Percentiles rank a stretch among this genome's conserved stretches.
These are phyloP conservation scores for Volutella citrinella DNA, from an alignment of 2,329 filamentous ascomycete species.

Conservation along the genomic window DNA sequence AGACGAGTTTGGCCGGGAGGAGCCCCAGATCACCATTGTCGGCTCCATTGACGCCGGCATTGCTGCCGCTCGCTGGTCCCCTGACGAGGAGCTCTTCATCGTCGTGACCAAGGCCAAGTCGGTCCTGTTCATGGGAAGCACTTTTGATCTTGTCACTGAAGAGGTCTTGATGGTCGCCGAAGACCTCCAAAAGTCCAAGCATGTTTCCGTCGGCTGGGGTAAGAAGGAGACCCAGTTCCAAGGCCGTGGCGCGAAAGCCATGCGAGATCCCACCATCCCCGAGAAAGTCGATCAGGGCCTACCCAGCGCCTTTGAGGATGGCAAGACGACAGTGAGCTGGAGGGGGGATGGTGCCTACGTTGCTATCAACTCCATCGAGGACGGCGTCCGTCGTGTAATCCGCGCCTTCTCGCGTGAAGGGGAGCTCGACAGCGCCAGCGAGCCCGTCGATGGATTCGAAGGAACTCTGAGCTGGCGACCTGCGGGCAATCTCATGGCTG, in stretches of 20 bases:
- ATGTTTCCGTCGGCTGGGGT: constrained; percentile 97
- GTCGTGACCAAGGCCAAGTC: constrained; percentile 78
- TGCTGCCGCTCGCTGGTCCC: constrained; percentile 85
- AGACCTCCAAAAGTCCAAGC: constrained; percentile 82
- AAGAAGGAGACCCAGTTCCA: constrained; percentile 98
- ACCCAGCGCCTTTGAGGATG: constrained; percentile 72
- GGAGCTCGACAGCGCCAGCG: constrained; percentile 85
- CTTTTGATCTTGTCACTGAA: constrained; percentile 81
- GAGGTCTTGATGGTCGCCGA: constrained; percentile 67
- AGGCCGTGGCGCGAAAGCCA: constrained; percentile 79
- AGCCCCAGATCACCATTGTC: constrained; percentile 89
- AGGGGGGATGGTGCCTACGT: constrained; percentile 90
- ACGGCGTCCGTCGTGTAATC: constrained; percentile 69
- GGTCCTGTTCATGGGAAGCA: constrained; percentile 86
- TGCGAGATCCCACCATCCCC: constrained; percentile 91
- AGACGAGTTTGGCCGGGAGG: constrained; percentile 38
- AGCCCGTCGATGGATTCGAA: constrained; percentile 92
- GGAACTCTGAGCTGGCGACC: constrained; percentile 87
- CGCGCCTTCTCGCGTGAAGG: constrained; percentile 90
- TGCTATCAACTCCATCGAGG: constrained; percentile 77
- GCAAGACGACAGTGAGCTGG: constrained; percentile 76
- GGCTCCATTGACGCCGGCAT: constrained; percentile 93
- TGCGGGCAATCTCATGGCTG: constrained; percentile 84
- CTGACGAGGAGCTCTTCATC: constrained; percentile 86
- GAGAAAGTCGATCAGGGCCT: constrained; percentile 85